A percentile compares a stretch with the other conserved stretches of the same genome.
Conservation (phyloP, 257 asterid genomes). For the Cynanchum wilfordii region DNA sequence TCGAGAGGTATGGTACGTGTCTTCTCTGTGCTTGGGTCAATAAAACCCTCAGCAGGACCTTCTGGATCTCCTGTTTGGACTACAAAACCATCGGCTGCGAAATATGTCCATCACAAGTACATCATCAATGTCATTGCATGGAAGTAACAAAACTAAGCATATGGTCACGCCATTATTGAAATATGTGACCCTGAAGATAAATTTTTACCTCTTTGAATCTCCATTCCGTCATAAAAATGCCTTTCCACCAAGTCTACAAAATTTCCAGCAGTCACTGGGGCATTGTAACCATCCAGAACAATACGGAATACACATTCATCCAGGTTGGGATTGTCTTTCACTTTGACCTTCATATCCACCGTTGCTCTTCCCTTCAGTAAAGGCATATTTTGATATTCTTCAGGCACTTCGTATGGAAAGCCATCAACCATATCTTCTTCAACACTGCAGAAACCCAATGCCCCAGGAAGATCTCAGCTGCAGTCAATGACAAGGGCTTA, state of each 20-base stretch:
- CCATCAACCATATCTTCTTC: conserved; percentile 99
- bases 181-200: neutral
- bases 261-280: conserved; percentile 97
- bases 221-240: conserved; percentile 99
- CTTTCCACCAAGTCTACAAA: conserved; percentile 84
- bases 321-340: conserved; percentile 85
- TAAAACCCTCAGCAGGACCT: conserved; percentile 98
- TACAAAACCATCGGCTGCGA: conserved; percentile 94
- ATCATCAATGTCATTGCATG: conserved; percentile 4
- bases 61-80: conserved; percentile 99
- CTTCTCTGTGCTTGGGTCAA: conserved; percentile 94
- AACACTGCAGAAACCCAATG: conserved; percentile 99
- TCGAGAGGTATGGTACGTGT: conserved; percentile 83
- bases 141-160: neutral
- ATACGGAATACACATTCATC: conserved; percentile 74
- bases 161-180: neutral
- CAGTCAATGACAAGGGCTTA: conserved; percentile 93
- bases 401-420: conserved; percentile 96
- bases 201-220: conserved; percentile 87
- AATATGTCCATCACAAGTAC: conserved; percentile 32
- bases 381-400: conserved; percentile 80
- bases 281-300: conserved; percentile 93
- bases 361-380: conserved; percentile 93
- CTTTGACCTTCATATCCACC: conserved; percentile 97
- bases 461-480: conserved; percentile 99